Evolutionary conservation across 2,329 filamentous ascomycete species (phyloP), one percentile per base, ranked within the genome.

Genomic region (Aquanectria penicillioides): DNA sequence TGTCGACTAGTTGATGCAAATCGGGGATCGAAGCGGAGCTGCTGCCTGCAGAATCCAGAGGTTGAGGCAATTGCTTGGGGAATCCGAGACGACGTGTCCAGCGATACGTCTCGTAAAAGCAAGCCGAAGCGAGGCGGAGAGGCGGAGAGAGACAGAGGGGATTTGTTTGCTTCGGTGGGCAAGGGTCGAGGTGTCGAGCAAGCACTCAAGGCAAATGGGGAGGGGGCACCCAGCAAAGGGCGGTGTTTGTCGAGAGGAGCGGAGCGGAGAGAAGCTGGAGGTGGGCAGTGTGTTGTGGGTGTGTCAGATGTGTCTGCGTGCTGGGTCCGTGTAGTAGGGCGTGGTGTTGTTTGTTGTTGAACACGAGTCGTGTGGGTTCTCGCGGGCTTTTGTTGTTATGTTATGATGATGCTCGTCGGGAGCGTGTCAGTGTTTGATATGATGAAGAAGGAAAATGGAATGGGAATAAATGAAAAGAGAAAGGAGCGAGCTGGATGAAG

Each of bases 1-100:
- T 87, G 69, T 70, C 71, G 71, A 41, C 13, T 23, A 15, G 8
- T 22, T 22, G 40, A 18, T 46, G 51, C 40, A 31, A 17, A 44
- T 38, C 40, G 26, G 33, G 34, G 38, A 22, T 26, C 22, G 22
- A 18, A 25, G 50, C 50, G 31, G 40, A 33, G 22, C 29, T 18
- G 40, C 8, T 38, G 28, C n/a, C n/a, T 44, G 49, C 49, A 38
- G 29, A 29, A 25, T 20, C n/a, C 15, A 23, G 28, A 49, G 26
- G 33, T 20, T 28, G 25, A 20, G 51, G 31, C 51, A 13, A 54
- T 52, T 31, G 34, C 34, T 23, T 29, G 10, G 25, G 5, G 9
- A 26, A 40, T 50, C 10, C 26, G 28, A 22, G 11, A 36, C 33
- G 36, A 36, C 37, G 53, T 44, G 36, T 43, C 11, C 44, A 37